These are phyloP conservation scores for Phialemoniopsis sp. DNA, from an alignment of 2,329 filamentous ascomycete genomes.

Conservation along the genomic window DNA sequence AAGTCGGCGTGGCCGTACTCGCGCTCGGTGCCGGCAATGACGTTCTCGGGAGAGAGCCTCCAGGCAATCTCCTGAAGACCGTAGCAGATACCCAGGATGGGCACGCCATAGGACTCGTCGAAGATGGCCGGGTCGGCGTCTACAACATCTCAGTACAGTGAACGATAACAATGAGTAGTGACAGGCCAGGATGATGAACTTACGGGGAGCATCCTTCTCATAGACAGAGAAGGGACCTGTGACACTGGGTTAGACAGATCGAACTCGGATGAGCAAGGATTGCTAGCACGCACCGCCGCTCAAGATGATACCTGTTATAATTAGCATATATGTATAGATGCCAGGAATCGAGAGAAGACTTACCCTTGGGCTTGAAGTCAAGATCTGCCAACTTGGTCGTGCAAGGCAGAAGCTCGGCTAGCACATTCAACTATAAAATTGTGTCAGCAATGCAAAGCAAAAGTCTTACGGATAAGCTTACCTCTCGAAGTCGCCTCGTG, in stretches of 20 bases:
- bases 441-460: too few species aligned
- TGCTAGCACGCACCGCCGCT: constrained; percentile 59
- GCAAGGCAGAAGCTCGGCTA: constrained; percentile 77
- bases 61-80: constrained; percentile 70
- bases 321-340: too few species aligned
- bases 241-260: constrained; percentile 1
- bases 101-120: constrained; percentile 37
- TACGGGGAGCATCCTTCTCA: constrained; percentile 62
- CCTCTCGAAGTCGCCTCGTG: constrained; percentile 67
- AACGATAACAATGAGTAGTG: constrained; percentile 8
- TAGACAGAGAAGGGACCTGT: constrained; percentile 68
- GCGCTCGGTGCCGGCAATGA: constrained; percentile 15
- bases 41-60: constrained; percentile 46
- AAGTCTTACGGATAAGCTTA: constrained; percentile 58
- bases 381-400: constrained; percentile 77
- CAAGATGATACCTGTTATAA: constrained; percentile 59
- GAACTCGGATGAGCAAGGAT: constrained; percentile 9
- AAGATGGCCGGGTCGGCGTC: constrained; percentile 79
- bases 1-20: constrained; percentile 13
- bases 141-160: constrained; percentile 7
- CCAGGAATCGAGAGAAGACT: too few species aligned
- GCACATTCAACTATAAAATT: not conserved
- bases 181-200: constrained; percentile 10
- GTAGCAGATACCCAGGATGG: constrained; percentile 32
- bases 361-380: constrained; percentile 68